Conservation (phyloP, 306 rosid species). For the Lathyrus aphaca region DNA sequence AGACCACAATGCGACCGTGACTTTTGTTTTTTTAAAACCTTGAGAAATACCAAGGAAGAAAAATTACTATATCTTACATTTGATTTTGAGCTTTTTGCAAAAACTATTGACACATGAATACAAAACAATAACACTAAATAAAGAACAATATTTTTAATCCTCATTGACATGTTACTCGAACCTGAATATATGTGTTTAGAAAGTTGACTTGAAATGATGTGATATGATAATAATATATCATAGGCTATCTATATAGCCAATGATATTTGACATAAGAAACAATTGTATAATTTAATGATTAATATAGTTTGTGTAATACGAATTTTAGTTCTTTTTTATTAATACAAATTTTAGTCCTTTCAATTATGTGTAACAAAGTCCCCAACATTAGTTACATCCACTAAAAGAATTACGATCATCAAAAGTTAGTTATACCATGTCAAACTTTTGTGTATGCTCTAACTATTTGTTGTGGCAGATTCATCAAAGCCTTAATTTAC, state of each 20-base stretch:
- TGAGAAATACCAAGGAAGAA: not conserved
- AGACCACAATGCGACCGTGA: no score
- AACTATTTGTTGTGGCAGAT: constrained; percentile 24
- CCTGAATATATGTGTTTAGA: no score
- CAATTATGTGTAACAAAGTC: constrained; percentile 6
- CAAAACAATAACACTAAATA: not conserved
- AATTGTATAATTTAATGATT: no score
- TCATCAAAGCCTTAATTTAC: constrained; percentile 19
- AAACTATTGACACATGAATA: not conserved
- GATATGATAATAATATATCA: not conserved
- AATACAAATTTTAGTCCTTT: no score
- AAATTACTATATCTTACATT: not conserved
- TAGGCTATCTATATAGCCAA: not conserved
- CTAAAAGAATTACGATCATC: constrained; percentile 11
- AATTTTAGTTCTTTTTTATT: no score
- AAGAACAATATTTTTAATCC: not conserved
- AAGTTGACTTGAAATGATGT: not conserved
- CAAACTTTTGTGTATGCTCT: constrained; percentile 36
- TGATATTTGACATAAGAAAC: no score
- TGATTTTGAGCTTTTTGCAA: not conserved
- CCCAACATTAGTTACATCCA: constrained; percentile 20
- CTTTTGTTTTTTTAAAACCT: no score
- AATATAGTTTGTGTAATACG: no score
- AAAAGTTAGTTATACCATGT: constrained; percentile 7
- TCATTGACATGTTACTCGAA: not conserved